These are phyloP conservation scores for Neovahlkampfia damariscottae DNA, from an alignment of 78 protist species.

Conservation along the genomic window DNA sequence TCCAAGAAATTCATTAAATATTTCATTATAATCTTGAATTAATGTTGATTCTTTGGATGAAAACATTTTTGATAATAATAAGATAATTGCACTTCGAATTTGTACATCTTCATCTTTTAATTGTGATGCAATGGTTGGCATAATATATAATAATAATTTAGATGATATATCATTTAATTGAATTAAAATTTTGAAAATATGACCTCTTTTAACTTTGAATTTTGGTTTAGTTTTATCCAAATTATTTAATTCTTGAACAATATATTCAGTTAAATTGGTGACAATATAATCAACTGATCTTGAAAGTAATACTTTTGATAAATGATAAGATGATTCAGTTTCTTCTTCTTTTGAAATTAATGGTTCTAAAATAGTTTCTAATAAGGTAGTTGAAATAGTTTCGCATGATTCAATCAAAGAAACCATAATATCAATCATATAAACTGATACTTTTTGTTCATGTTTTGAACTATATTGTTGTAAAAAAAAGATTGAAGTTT, in stretches of 20 bases:
- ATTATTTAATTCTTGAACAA: not conserved
- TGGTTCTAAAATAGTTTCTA: not conserved
- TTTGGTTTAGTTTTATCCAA: not conserved
- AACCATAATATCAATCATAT: not conserved
- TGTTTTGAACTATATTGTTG: not conserved
- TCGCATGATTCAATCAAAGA: not conserved
- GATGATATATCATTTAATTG: not conserved
- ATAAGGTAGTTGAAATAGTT: not conserved
- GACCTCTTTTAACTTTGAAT: not conserved
- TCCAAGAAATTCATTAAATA: not conserved
- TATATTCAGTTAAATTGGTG: not conserved
- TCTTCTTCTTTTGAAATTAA: not conserved
- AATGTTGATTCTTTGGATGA: not conserved
- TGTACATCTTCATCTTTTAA: not conserved
- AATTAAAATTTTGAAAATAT: not conserved
- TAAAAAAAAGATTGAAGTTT: too few species aligned
- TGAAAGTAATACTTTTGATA: not conserved
- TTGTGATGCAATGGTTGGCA: not conserved
- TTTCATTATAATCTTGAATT: not conserved
- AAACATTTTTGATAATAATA: not conserved
- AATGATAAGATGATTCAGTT: not conserved
- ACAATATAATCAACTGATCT: not conserved
- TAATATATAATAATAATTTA: not conserved
- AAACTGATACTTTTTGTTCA: too few species aligned
- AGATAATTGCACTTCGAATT: not conserved